Evolutionary conservation across 768 basidiomycete genomes (phyloP).

Genomic region (Phylloporus sp.): DNA sequence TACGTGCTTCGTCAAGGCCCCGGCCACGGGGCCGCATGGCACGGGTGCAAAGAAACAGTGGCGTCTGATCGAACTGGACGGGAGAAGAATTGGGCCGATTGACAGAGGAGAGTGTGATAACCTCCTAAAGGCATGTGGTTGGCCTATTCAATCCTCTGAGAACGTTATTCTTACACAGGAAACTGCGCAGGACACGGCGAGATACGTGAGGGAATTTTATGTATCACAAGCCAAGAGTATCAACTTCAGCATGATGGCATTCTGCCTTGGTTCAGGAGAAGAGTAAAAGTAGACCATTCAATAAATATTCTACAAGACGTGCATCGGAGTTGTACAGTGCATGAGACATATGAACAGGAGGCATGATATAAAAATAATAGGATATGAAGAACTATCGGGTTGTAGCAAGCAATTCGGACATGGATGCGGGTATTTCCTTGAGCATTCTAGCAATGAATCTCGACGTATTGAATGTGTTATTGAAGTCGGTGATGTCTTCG

Average conservation of each 20-base stretch:
- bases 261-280: constrained; percentile 31
- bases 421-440: constrained; percentile 28
- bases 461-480: constrained; percentile 29
- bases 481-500: constrained; percentile 31
- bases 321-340: background rate
- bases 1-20: constrained; percentile 78
- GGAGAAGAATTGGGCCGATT: constrained; percentile 70
- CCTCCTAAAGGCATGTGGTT: constrained; percentile 48
- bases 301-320: constrained; percentile 8
- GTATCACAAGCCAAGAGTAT: constrained; percentile 37
- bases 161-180: background rate
- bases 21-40: constrained; percentile 30
- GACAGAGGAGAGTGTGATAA: constrained; percentile 67
- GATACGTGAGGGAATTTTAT: constrained; percentile 42
- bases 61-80: constrained; percentile 83
- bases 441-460: constrained; percentile 30
- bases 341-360: background rate
- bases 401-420: constrained; percentile 29
- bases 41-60: constrained; percentile 20
- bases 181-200: constrained; percentile 40
- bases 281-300: background rate
- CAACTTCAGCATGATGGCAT: constrained; percentile 47
- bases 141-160: background rate
- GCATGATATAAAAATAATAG: background rate
- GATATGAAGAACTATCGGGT: background rate